Evolutionary conservation across 768 basidiomycete species (phyloP), one percentile per base, ranked within the genome.

Genomic region (Cantharellus cinnabarinus): DNA sequence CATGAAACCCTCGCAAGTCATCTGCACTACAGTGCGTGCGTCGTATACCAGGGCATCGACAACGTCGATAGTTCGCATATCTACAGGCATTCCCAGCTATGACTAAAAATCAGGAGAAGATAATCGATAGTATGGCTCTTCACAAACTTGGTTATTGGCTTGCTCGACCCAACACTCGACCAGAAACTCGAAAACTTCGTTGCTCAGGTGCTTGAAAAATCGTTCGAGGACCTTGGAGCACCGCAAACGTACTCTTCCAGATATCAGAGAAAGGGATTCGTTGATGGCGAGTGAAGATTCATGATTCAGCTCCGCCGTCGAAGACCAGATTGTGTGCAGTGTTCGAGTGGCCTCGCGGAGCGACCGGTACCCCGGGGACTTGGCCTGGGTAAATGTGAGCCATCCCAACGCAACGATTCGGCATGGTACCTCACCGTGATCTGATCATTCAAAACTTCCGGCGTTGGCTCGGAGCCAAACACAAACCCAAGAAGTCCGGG

Each of bases 401-500:
- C n/a, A 29, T 41, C 35, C 10, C 52, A 10, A 42, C 2, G 5
- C 15, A 59, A 41, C 39, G 2, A 50, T 44, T 61, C 35, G n/a
- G 42, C 42, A 65, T 62, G 77, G 77, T 42, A 83, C 83, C 10
- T 80, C 80, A 62, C 64, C 2, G 62, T 58, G 37, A 62, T 58
- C 20, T 37, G 37, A 4, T 63, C 62, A 10, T 62, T 61, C n/a
- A 40, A 41, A 3, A 42, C 34, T 75, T n/a, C 90, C 87, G 0
- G 80, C 79, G 20, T 29, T 29, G 20, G 20, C 20, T 29, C 20
- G 20, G 20, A 29, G 48, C 84, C 79, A 66, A 99, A 93, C 2
- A 99, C 83, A 65, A 89, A 86, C 4, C 91, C 89, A 0, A 97
- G 73, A 5, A 98, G 70, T 1, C 91, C 83, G 66, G 15, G 77